Evolutionary conservation across 441 rosid species (phyloP).

Genomic region (Eutrema salsugineum): DNA sequence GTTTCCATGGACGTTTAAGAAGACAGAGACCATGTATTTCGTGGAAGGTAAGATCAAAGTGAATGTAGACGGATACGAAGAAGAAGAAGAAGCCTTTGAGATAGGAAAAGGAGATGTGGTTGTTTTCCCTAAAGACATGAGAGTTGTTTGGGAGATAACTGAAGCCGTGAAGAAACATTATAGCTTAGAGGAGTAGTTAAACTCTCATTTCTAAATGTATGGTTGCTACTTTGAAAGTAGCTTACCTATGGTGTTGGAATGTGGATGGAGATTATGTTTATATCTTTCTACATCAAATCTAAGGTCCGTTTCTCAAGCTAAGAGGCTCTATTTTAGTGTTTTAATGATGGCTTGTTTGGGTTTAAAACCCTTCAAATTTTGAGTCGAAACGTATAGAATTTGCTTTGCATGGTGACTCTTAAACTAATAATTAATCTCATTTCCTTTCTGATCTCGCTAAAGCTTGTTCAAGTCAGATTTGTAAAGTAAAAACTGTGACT

Average conservation of each 20-base stretch:
- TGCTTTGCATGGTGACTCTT: not conserved
- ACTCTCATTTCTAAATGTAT: not conserved
- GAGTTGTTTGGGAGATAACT: slow-evolving; percentile 49
- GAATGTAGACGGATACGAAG: slow-evolving; percentile 40
- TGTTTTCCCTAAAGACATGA: slow-evolving; percentile 69
- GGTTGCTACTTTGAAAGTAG: no score
- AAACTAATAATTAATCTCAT: not conserved
- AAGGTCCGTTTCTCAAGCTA: slow-evolving; percentile 31
- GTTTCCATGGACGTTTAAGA: slow-evolving; percentile 53
- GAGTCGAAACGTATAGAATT: no score
- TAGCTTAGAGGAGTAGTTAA: slow-evolving; percentile 33
- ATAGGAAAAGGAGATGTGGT: slow-evolving; percentile 59
- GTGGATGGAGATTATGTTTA: no score
- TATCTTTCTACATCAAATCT: no score
- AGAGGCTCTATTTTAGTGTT: slow-evolving; percentile 1
- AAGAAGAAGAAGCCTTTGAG: slow-evolving; percentile 45
- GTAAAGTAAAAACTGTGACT: no score
- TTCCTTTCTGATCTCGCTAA: not conserved
- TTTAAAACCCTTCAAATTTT: no score
- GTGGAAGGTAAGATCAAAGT: slow-evolving; percentile 53
- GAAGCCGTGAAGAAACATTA: slow-evolving; percentile 58
- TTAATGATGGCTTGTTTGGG: not conserved
- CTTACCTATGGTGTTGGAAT: no score
- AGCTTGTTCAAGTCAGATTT: not conserved
- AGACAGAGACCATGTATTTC: slow-evolving; percentile 58